Conservation (phyloP, 805 yeast species). For the Starmera quercuum region DNA sequence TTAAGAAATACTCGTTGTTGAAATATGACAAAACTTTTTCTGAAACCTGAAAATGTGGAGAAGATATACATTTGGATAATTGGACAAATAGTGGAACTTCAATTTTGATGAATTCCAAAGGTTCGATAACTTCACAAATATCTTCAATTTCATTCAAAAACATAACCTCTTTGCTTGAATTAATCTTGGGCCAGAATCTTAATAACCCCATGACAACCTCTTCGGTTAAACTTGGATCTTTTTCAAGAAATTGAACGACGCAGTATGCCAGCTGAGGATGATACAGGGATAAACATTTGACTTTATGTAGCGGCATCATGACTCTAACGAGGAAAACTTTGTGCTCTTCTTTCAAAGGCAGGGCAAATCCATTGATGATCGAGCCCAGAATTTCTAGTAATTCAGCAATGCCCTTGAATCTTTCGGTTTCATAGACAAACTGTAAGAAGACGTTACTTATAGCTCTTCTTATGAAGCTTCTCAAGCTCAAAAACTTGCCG, state of each 20-base stretch:
- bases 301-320: slow-evolving; percentile 87
- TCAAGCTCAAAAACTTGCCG: slow-evolving; percentile 84
- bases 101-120: slow-evolving; percentile 82
- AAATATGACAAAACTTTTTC: slow-evolving; percentile 92
- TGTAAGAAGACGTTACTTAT: slow-evolving; percentile 89
- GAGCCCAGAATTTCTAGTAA: slow-evolving; percentile 91
- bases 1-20: slow-evolving; percentile 90
- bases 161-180: slow-evolving; percentile 93
- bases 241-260: slow-evolving; percentile 91
- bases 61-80: slow-evolving; percentile 85
- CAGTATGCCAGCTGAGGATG: slow-evolving; percentile 98
- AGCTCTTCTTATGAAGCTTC: slow-evolving; percentile 87
- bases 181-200: slow-evolving; percentile 94
- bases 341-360: slow-evolving; percentile 95
- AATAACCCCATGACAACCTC: slow-evolving; percentile 93
- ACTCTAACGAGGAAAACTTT: slow-evolving; percentile 83
- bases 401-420: slow-evolving; percentile 95
- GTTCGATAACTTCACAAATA: slow-evolving; percentile 93
- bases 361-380: slow-evolving; percentile 94
- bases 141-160: slow-evolving; percentile 94
- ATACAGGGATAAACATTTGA: slow-evolving; percentile 77
- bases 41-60: slow-evolving; percentile 95
- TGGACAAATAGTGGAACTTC: slow-evolving; percentile 93
- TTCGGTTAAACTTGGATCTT: slow-evolving; percentile 86
- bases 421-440: slow-evolving; percentile 89